Evolutionary conservation across 208 protist genomes (phyloP).

Genomic region (Trichomonas tenax): DNA sequence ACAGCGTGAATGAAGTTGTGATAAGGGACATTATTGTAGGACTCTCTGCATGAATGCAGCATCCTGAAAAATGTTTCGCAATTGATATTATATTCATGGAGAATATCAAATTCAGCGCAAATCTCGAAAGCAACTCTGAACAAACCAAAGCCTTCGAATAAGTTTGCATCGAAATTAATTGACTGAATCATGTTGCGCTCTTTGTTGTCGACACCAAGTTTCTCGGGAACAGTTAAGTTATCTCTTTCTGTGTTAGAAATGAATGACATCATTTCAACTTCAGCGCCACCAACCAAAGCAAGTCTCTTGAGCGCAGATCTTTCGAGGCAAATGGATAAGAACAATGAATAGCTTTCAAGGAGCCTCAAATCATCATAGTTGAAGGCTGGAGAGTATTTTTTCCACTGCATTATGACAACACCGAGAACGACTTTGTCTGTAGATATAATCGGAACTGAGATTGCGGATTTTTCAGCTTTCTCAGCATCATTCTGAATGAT

Average conservation of each 20-base stretch:
- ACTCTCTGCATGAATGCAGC: background rate
- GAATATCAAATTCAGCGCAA: constrained; percentile 10
- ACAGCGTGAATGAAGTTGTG: constrained; percentile 54
- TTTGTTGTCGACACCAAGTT: background rate
- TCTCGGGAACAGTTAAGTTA: background rate
- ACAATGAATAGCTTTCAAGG: background rate
- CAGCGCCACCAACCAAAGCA: background rate
- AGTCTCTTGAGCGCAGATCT: background rate
- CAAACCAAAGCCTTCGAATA: background rate
- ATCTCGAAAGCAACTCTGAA: background rate
- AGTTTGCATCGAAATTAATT: background rate
- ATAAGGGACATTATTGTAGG: constrained; percentile 44
- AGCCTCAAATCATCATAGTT: background rate
- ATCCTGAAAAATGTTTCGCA: background rate
- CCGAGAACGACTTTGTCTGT: background rate
- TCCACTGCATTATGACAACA: constrained; percentile 3
- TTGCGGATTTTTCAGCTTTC: background rate
- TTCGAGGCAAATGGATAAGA: background rate
- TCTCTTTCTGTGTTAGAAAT: background rate
- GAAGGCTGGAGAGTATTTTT: background rate
- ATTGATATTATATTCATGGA: constrained; percentile 24
- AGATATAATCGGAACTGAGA: background rate
- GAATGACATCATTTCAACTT: background rate
- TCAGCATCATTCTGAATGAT: background rate
- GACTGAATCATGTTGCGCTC: background rate